Percentiles rank a stretch among this genome's conserved stretches.
phyloP scores from a whole-genome alignment of 805 yeast genomes.

The Cyberlindnera xylosilytica region DNA sequence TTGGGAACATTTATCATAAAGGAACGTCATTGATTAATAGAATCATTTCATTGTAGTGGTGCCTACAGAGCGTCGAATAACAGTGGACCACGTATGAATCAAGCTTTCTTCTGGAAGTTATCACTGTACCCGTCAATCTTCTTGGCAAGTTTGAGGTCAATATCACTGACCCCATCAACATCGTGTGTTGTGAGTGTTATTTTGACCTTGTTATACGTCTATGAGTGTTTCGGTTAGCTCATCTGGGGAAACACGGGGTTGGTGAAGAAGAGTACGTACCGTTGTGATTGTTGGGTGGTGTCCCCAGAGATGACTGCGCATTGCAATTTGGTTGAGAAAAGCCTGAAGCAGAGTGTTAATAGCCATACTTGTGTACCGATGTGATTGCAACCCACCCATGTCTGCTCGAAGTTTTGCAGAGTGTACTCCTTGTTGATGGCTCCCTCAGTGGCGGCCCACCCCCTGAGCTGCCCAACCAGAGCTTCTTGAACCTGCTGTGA shows the following conservation, averaged over 20 bases:
- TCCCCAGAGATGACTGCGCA: constrained; percentile 52
- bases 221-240: neutral
- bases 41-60: neutral
- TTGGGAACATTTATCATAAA: neutral
- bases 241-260: too few species aligned
- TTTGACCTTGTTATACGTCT: constrained; percentile 54
- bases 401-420: constrained; percentile 52
- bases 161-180: constrained; percentile 45
- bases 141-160: constrained; percentile 58
- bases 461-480: constrained; percentile 18
- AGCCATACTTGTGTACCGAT: neutral
- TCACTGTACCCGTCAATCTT: constrained; percentile 37
- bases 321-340: constrained; percentile 55
- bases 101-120: too few species aligned
- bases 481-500: constrained; percentile 21
- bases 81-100: too few species aligned
- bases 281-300: constrained; percentile 73
- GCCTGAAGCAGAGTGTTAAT: constrained; percentile 9
- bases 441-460: constrained; percentile 25
- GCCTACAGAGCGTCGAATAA: too few species aligned
- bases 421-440: constrained; percentile 35
- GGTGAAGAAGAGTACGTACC: constrained; percentile 5
- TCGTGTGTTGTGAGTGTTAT: constrained; percentile 67
- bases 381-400: constrained; percentile 46
- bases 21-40: neutral